Percentiles rank a stretch among this genome's conserved stretches.
These are phyloP conservation scores for Volvox reticuliferus DNA, from an alignment of 139 green algal genomes.

Conservation along the genomic window DNA sequence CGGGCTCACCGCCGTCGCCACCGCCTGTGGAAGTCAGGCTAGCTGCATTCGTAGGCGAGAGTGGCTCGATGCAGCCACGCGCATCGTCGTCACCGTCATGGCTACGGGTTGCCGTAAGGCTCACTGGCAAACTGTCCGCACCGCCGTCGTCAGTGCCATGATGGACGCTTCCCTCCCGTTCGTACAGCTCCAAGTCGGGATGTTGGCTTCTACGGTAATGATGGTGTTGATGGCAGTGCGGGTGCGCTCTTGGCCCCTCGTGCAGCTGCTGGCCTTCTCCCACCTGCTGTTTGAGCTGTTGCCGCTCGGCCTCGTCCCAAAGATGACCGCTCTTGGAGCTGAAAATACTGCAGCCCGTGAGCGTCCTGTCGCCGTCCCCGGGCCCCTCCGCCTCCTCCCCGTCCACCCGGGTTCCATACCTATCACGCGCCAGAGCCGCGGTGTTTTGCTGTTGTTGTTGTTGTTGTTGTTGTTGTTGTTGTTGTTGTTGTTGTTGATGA, in stretches of 20 bases:
- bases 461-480: not conserved
- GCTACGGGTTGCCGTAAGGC: not conserved
- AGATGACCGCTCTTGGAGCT: not conserved
- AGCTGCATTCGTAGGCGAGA: not conserved
- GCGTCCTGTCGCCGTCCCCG: too few relatives aligned
- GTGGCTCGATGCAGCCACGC: not conserved
- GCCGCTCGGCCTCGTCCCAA: not conserved
- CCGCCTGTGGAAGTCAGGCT: not conserved
- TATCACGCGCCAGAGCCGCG: not conserved
- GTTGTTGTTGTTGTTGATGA: not conserved
- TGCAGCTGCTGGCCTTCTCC: not conserved
- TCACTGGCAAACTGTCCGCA: not conserved
- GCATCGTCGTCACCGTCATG: not conserved
- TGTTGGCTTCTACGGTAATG: not conserved
- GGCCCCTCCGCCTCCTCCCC: too few relatives aligned
- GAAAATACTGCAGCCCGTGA: not conserved
- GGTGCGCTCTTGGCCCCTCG: not conserved
- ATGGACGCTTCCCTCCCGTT: conserved; percentile 1
- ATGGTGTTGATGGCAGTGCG: not conserved
- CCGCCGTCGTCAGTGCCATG: not conserved
- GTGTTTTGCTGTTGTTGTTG: not conserved
- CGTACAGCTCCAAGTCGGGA: not conserved
- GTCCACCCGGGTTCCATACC: too few relatives aligned
- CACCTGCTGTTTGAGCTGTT: not conserved
- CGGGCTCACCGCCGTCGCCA: not conserved